phyloP scores from a whole-genome alignment of 176 grass and related monocot genomes.

The Aechmea fasciata region DNA sequence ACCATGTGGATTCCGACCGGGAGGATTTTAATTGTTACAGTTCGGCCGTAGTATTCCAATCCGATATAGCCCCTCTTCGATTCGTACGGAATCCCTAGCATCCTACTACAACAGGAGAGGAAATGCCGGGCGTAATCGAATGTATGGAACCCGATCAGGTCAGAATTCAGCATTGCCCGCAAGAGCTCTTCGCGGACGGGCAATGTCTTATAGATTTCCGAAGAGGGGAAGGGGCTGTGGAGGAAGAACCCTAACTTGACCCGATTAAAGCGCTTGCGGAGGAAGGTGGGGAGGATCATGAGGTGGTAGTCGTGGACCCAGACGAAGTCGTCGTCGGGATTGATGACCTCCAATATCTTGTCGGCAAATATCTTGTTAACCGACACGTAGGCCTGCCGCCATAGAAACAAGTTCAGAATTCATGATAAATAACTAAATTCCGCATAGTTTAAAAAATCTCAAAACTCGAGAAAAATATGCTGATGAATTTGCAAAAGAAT shows the following conservation, averaged over 20 bases:
- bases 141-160: slow-evolving; percentile 94
- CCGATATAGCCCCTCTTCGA: slow-evolving; percentile 83
- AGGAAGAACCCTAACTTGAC: slow-evolving; percentile 88
- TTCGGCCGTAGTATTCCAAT: slow-evolving; percentile 92
- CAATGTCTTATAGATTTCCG: slow-evolving; percentile 90
- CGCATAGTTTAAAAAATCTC: too few species aligned
- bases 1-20: slow-evolving; percentile 75
- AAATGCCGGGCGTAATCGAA: slow-evolving; percentile 97
- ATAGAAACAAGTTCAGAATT: too few species aligned
- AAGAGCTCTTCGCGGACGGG: slow-evolving; percentile 87
- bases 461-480: too few species aligned
- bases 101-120: slow-evolving; percentile 76
- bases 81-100: slow-evolving; percentile 77
- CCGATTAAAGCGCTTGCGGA: slow-evolving; percentile 84
- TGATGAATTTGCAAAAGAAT: too few species aligned
- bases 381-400: slow-evolving; percentile 49
- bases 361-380: slow-evolving; percentile 96
- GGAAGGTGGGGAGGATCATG: slow-evolving; percentile 88
- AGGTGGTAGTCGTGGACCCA: slow-evolving; percentile 99
- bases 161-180: slow-evolving; percentile 72
- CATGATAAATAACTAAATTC: too few species aligned
- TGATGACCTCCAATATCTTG: slow-evolving; percentile 90
- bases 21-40: slow-evolving; percentile 81
- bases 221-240: slow-evolving; percentile 81
- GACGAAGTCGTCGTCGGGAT: slow-evolving; percentile 88